Base-by-base conservation (phyloP, 1,139 yeast genomes). In the Pichia sp. region DNA sequence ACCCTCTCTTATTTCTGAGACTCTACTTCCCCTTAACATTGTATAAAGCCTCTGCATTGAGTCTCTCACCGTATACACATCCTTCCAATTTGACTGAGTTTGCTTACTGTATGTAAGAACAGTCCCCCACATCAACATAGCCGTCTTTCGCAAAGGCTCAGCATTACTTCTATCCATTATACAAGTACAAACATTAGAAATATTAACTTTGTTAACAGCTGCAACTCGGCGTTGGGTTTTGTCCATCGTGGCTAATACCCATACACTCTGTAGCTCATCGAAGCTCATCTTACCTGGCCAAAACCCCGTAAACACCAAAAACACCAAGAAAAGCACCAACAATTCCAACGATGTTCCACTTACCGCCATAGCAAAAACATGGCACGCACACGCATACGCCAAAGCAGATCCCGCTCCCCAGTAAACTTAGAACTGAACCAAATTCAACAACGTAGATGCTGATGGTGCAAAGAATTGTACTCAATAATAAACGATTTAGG, bases 341-440 rank as follows among this genome's bases (percentile, higher is more conserved):
- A 9, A 23, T 7, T n/a, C 36, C 36, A 34, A 34, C 26, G 2
- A 16, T n/a, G 7, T 6, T 34, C 36, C 36, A 34, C 26, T 34
- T 34, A 11, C 16, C 26, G 11, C 36, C 36, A 34, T 34, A 34
- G 26, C 36, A 34, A 10, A 34, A 34, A 34, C 36, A 10, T 34
- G 36, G 36, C 7, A 34, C 36, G 11, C 11, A 6, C 8, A 34
- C 11, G 26, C 36, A 34, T 7, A 34, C 11, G 23, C 23, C 16
- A 23, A 34, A 34, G 11, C 36, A 34, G n/a, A 29, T 29, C n/a
- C 34, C 34, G 26, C 92, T 77, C 4, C 97, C 97, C 54, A 86
- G 68, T 44, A 88, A 77, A 7, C 95, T 86, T 64, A 90, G 81
- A 47, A 88, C 74, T 56, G 79, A 79, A 49, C 94, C 96, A 64